Conservation (phyloP, 495 filamentous ascomycete genomes). For the Paragyromitra xinjiangensis region DNA sequence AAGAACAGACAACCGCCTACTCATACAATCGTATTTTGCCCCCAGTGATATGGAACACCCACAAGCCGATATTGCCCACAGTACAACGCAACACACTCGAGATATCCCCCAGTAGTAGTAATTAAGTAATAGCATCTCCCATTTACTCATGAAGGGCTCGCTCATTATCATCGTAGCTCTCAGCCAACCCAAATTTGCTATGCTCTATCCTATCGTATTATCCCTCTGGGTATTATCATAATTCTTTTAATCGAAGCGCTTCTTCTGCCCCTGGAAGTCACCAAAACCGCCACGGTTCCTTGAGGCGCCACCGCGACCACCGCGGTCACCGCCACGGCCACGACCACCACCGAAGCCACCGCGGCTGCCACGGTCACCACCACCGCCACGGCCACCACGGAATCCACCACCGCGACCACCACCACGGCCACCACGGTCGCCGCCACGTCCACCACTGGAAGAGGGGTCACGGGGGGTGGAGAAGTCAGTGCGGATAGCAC, state of each 20-base stretch:
- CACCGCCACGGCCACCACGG: conserved; percentile 60
- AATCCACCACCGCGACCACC: conserved; percentile 65
- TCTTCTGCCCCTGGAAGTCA: conserved; percentile 91
- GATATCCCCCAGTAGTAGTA: conserved; percentile 39
- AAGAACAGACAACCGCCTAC: conserved; percentile 9
- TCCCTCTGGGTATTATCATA: conserved; percentile 12
- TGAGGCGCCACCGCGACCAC: conserved; percentile 63
- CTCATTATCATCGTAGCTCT: conserved; percentile 29
- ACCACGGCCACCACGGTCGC: conserved; percentile 64
- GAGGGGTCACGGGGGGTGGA: conserved; percentile 76
- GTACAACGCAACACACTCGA: conserved; percentile 19
- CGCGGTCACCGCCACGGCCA: conserved; percentile 60
- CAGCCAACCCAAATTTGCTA: conserved; percentile 24
- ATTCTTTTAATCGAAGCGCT: conserved; percentile 73
- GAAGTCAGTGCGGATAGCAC: conserved; percentile 87
- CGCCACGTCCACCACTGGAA: conserved; percentile 63
- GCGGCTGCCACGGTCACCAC: conserved; percentile 62
- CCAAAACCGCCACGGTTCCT: conserved; percentile 79
- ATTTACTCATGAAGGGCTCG: conserved; percentile 24
- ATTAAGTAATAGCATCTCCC: conserved; percentile 37
- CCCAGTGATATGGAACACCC: conserved; percentile 15
- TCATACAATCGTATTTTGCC: conserved; percentile 30
- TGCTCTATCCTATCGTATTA: conserved; percentile 19
- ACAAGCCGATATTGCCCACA: conserved; percentile 33
- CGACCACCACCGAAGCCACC: conserved; percentile 60